Evolutionary conservation across 2,329 filamentous ascomycete species (phyloP), one percentile per base, ranked within the genome.

Genomic region (Trichoderma oligosporum): DNA sequence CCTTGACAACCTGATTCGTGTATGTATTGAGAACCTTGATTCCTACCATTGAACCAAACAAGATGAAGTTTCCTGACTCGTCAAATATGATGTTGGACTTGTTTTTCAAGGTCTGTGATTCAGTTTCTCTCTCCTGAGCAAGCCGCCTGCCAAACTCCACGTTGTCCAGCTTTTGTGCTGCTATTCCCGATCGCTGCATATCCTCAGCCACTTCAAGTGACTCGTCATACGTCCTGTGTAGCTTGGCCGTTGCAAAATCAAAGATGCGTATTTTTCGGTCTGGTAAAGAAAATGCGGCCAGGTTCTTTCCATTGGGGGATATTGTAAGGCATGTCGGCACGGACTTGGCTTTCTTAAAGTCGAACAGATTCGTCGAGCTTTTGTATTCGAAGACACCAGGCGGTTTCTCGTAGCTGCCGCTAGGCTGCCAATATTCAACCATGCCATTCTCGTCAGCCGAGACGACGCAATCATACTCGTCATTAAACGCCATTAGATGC

Each of bases 21-120:
- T 92, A 87, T 0, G 90, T 97, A 74, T 99, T 99, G 71, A 99
- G 82, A 22, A 97, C 92, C 74, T 99, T 99, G 67, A 93, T 84
- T 20, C 95, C 94, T 39, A 93, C 77, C 64, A 99, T 87, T 9
- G 92, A 96, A 31, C 94, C 94, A 67, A 97, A 99, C 33, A 97
- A 77, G 61, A 99, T 85, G 71, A 99, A 99, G 70, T 99, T 86
- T 4, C 92, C 89, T 1, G 92, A 96, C 74, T 99, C 94, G 70
- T 99, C 94, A 69, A 97, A 99, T 33, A 92, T 85, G 61, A 97
- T 84, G 68, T 96, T 97, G 62, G 87, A 82, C 63, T 89, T 89
- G 65, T 84, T 79, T 44, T 82, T 82, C 33, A 89, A 75, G 0
- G 80, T 71, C 11, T 85, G 78, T 24, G 84, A 85, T 66, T 96